phyloP scores from a whole-genome alignment of 768 basidiomycete species.

The Serendipita indica region DNA sequence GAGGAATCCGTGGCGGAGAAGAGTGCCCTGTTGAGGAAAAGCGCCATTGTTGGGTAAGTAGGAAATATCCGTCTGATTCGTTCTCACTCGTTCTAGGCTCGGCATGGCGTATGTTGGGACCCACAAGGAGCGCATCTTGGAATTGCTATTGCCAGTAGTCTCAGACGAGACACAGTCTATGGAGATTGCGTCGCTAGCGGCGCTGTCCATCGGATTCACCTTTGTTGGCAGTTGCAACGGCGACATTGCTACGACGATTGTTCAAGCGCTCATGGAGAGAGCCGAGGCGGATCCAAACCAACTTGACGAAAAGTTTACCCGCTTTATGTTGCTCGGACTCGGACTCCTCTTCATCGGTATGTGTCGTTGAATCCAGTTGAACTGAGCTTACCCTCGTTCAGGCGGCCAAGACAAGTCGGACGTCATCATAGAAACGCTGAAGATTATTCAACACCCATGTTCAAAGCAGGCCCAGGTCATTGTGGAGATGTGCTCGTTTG shows the following conservation, averaged over 20 bases:
- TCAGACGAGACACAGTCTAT: conserved; percentile 70
- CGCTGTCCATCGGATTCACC: conserved; percentile 83
- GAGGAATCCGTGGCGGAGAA: conserved; percentile 83
- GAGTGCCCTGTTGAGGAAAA: conserved; percentile 66
- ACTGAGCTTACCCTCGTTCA: conserved; percentile 20
- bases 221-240: conserved; percentile 93
- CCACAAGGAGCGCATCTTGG: conserved; percentile 69
- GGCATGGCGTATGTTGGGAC: conserved; percentile 93
- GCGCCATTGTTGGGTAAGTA: conserved; percentile 60
- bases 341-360: conserved; percentile 82
- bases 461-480: conserved; percentile 83
- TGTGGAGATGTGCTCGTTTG: conserved; percentile 87
- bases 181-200: conserved; percentile 77
- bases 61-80: neutral
- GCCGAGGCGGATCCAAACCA: conserved; percentile 43
- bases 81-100: conserved; percentile 31
- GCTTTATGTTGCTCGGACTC: conserved; percentile 79
- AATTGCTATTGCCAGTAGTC: conserved; percentile 63
- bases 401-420: conserved; percentile 88
- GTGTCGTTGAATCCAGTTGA: conserved; percentile 16
- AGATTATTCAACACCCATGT: conserved; percentile 85
- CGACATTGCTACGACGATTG: conserved; percentile 74
- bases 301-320: conserved; percentile 85
- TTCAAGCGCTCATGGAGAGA: conserved; percentile 83
- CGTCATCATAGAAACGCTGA: conserved; percentile 82